Conservation (phyloP, 192 early-diverging fungal genomes). For the Funneliformis geosporum region DNA sequence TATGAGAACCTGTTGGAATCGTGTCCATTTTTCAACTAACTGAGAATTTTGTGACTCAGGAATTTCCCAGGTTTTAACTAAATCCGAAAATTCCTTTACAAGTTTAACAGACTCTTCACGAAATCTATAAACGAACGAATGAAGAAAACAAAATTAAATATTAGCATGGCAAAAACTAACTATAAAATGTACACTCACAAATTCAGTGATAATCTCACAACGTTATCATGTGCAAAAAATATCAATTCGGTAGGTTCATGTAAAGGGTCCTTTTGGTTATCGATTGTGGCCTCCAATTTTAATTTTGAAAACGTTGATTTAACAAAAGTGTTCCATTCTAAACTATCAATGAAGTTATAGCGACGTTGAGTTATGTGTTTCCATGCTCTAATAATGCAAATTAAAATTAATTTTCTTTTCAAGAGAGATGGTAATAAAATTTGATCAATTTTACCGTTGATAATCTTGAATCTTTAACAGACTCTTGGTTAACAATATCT, state of each 20-base stretch:
- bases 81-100: conserved; percentile 16
- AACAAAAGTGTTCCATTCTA: conserved; percentile 10
- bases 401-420: neutral
- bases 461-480: conserved; percentile 11
- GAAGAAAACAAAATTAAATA: neutral
- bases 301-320: conserved; percentile 7
- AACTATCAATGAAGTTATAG: conserved; percentile 13
- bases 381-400: neutral
- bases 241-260: conserved; percentile 7
- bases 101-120: conserved; percentile 4
- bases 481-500: neutral
- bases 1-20: conserved; percentile 16
- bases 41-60: neutral
- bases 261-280: conserved; percentile 3
- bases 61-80: conserved; percentile 5
- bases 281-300: neutral
- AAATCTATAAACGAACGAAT: neutral
- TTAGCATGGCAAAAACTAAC: neutral
- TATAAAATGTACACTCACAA: neutral
- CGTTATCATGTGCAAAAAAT: conserved; percentile 18
- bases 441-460: conserved; percentile 15
- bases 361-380: conserved; percentile 7
- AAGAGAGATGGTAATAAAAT: neutral
- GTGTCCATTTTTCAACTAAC: conserved; percentile 8
- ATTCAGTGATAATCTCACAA: conserved; percentile 2